These are phyloP conservation scores for Podaxis mareebaensis DNA, from an alignment of 768 basidiomycete species.

Conservation along the genomic window DNA sequence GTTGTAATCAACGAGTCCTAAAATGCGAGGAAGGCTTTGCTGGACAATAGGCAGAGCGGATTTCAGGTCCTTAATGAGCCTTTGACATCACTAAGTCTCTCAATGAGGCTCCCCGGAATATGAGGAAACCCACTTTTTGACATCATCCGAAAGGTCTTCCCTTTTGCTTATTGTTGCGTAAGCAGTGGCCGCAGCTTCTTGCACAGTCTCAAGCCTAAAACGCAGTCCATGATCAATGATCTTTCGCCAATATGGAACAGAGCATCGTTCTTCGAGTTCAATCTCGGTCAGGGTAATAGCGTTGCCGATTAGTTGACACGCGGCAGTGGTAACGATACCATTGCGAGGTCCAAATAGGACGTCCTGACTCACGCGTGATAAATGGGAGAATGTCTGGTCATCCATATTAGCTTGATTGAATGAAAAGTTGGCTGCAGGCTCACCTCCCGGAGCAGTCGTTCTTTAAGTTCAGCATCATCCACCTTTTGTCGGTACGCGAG, in stretches of 20 bases:
- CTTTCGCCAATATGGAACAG: constrained; percentile 62
- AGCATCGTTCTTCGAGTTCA: constrained; percentile 36
- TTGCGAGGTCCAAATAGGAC: constrained; percentile 65
- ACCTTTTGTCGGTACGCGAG: constrained; percentile 46
- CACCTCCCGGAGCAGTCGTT: constrained; percentile 49
- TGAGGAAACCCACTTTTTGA: constrained; percentile 69
- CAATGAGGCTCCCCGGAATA: constrained; percentile 10
- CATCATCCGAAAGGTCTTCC: constrained; percentile 59
- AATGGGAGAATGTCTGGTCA: constrained; percentile 62
- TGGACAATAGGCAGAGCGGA: constrained; percentile 54
- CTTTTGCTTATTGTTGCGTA: constrained; percentile 71
- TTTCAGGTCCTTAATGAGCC: constrained; percentile 65
- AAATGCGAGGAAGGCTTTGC: constrained; percentile 69
- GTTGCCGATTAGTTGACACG: constrained; percentile 68
- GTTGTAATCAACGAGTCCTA: constrained; percentile 71
- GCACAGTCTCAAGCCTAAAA: constrained; percentile 61
- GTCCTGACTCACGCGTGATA: constrained; percentile 58
- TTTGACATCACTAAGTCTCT: constrained; percentile 28
- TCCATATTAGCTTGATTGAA: constrained; percentile 10
- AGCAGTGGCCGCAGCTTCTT: constrained; percentile 75
- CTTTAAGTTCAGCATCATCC: constrained; percentile 31
- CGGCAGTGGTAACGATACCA: constrained; percentile 68
- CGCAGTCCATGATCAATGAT: constrained; percentile 74
- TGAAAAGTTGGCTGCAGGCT: constrained; percentile 11
- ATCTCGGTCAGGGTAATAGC: constrained; percentile 63